Evolutionary conservation across 2,329 filamentous ascomycete genomes (phyloP).

Genomic region (Colletotrichum sp.): DNA sequence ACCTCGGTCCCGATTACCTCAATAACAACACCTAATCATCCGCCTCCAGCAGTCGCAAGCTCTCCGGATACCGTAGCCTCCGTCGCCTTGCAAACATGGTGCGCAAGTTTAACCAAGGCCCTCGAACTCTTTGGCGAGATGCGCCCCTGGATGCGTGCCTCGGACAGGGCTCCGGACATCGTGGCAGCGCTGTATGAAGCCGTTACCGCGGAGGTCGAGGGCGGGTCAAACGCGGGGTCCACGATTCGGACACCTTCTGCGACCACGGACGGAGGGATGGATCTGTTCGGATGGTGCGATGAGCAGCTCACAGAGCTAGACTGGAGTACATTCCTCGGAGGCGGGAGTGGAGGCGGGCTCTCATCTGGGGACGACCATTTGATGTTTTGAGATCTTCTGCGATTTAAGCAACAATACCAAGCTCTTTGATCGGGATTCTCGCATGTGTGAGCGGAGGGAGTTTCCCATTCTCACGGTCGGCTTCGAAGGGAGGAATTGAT

Average conservation of each 20-base stretch:
- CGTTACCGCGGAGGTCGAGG: constrained; percentile 25
- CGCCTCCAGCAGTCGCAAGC: not conserved
- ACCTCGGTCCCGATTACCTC: not conserved
- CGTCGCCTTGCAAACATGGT: constrained; percentile 21
- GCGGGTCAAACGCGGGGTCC: constrained; percentile 1
- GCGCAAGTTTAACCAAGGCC: constrained; percentile 28
- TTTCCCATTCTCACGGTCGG: too few species aligned
- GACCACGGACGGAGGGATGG: constrained; percentile 26
- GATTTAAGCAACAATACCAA: not conserved
- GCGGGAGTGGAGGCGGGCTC: not conserved
- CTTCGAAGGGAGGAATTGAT: not conserved
- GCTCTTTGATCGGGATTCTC: not conserved
- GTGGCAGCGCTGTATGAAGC: constrained; percentile 31
- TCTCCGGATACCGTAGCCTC: not conserved
- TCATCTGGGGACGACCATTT: not conserved
- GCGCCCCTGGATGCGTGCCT: constrained; percentile 31
- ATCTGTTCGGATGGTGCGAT: constrained; percentile 31
- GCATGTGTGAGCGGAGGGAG: not conserved
- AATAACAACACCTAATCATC: not conserved
- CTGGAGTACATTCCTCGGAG: constrained; percentile 28
- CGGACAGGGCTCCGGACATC: constrained; percentile 30
- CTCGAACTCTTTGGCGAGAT: constrained; percentile 30
- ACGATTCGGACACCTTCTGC: constrained; percentile 26
- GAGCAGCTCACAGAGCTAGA: constrained; percentile 31
- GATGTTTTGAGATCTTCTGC: not conserved